These are phyloP conservation scores for Pyrus betulifolia DNA, from an alignment of 306 rosid species.

Conservation along the genomic window DNA sequence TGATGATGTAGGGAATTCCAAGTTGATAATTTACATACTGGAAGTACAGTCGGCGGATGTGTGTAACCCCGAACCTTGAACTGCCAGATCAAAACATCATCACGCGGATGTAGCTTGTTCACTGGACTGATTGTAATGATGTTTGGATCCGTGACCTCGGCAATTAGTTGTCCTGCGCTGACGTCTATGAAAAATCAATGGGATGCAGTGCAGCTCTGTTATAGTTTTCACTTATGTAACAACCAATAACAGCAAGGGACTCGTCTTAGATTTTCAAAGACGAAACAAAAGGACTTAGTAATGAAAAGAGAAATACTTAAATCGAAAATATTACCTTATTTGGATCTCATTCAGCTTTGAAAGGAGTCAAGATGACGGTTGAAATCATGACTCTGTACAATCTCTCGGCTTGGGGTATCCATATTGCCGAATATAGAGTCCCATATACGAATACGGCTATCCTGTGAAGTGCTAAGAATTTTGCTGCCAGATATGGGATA, in stretches of 20 bases:
- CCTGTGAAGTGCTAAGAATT: conserved; percentile 84
- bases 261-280: too few species aligned
- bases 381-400: too few species aligned
- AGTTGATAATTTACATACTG: background rate
- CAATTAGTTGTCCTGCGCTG: conserved; percentile 78
- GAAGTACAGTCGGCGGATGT: background rate
- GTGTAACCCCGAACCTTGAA: conserved; percentile 51
- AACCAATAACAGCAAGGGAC: conserved; percentile 26
- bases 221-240: conserved; percentile 88
- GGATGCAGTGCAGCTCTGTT: conserved; percentile 93
- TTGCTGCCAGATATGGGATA: conserved; percentile 75
- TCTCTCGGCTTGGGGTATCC: too few species aligned
- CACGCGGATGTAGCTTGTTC: conserved; percentile 84
- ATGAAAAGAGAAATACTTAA: too few species aligned
- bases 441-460: conserved; percentile 88
- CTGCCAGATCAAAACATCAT: conserved; percentile 80
- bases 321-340: too few species aligned
- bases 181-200: conserved; percentile 76
- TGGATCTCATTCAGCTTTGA: too few species aligned
- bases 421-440: conserved; percentile 76
- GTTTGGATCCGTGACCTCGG: conserved; percentile 93
- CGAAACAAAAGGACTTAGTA: too few species aligned
- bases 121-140: conserved; percentile 86
- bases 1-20: background rate
- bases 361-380: too few species aligned